Conservation (phyloP, 2,329 filamentous ascomycete species). For the Ambrosiella cleistominuta region DNA sequence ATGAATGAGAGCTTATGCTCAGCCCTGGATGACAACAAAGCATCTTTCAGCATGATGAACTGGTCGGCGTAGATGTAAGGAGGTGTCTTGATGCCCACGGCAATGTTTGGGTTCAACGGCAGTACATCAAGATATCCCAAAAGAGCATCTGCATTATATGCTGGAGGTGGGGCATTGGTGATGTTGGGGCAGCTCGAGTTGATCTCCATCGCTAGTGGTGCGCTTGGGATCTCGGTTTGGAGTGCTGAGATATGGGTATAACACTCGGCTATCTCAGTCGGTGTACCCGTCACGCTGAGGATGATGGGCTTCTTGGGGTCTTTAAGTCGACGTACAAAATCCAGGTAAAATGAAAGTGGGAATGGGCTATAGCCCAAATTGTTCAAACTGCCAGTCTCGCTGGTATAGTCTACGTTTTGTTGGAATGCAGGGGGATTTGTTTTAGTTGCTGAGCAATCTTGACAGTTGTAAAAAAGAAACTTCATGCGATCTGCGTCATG, state of each 20-base stretch:
- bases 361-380: slow-evolving; percentile 58
- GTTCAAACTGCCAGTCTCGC: slow-evolving; percentile 38
- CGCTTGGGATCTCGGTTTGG: slow-evolving; percentile 20
- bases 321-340: slow-evolving; percentile 33
- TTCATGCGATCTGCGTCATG: slow-evolving; percentile 42
- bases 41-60: slow-evolving; percentile 37
- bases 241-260: slow-evolving; percentile 30
- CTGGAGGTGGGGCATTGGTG: slow-evolving; percentile 46
- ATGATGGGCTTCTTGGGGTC: slow-evolving; percentile 40
- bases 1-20: slow-evolving; percentile 40
- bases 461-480: slow-evolving; percentile 45
- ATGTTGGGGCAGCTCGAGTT: slow-evolving; percentile 72
- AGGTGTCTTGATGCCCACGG: slow-evolving; percentile 53
- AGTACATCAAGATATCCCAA: slow-evolving; percentile 36
- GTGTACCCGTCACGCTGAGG: slow-evolving; percentile 51
- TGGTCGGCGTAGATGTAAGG: slow-evolving; percentile 57
- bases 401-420: slow-evolving; percentile 15
- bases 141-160: slow-evolving; percentile 40
- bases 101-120: slow-evolving; percentile 20
- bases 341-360: slow-evolving; percentile 39
- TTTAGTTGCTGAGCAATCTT: neutral
- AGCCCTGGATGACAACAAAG: slow-evolving; percentile 24
- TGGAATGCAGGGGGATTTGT: slow-evolving; percentile 15
- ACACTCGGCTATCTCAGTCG: slow-evolving; percentile 37
- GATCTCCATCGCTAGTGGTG: slow-evolving; percentile 51